Evolutionary conservation across 2,329 filamentous ascomycete genomes (phyloP), one percentile per base, ranked within the genome.

Genomic region (Gyromitra esculenta): DNA sequence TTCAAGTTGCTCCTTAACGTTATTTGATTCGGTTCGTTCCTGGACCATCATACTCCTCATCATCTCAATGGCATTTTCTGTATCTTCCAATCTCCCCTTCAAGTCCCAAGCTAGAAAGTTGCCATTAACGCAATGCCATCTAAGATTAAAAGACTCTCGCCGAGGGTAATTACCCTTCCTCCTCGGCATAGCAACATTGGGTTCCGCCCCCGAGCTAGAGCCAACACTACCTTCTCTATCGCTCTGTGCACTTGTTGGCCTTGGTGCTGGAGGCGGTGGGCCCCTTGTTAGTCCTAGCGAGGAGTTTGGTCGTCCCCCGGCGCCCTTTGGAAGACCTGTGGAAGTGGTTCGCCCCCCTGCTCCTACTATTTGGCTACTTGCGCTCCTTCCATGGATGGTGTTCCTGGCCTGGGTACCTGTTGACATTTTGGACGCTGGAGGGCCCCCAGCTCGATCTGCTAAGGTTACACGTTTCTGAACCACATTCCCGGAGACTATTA

Each of bases 31-130:
- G 52, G 87, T 88, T 9, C 91, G 87, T 25, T 91, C 90, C 41
- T 87, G 87, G 75, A 89, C 89, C 82, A 97, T 89, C 78, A 91
- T 90, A 74, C 91, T 87, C 81, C 91, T 91, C 77, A 98, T 86
- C 75, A 88, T 86, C 62, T 88, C 87, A 82, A 93, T 93, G 81
- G 95, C 87, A 18, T 87, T 86, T 81, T 97, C 92, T 84, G 97
- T 91, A 76, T 90, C 88, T 78, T 90, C 90, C 80, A 97, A 88
- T 79, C 91, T 89, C 77, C 89, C 89, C 80, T 94, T 91, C 79
- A 94, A 89, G 82, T 97, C 93, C 88, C 91, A 95, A 81, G 88
- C 91, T 92, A 88, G 59, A 63, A 77, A 73, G 59, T 75, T 72
- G 35, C 62, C 67, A 63, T 72, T 60, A 73, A 76, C 62, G 73